Conservation (phyloP, 768 basidiomycete genomes). For the Serendipita indica region DNA sequence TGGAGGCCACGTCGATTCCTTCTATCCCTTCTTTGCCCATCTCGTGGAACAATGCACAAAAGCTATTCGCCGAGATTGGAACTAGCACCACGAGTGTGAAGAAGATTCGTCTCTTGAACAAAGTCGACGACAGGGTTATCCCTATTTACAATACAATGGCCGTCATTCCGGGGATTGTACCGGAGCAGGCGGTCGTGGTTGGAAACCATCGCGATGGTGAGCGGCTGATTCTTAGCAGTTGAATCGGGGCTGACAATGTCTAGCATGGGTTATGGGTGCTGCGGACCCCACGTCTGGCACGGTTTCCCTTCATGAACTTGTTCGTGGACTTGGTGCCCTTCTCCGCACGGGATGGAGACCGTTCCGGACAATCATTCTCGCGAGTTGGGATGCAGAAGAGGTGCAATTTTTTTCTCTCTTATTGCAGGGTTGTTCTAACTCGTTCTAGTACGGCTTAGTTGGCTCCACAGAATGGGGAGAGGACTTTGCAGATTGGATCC, state of each 20-base stretch:
- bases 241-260: neutral
- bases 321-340: conserved; percentile 57
- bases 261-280: conserved; percentile 62
- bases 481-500: conserved; percentile 74
- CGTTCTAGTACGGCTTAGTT: conserved; percentile 40
- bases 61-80: conserved; percentile 35
- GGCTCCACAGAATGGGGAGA: conserved; percentile 92
- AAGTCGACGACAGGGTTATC: conserved; percentile 66
- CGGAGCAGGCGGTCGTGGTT: conserved; percentile 72
- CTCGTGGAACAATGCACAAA: conserved; percentile 69
- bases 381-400: conserved; percentile 63
- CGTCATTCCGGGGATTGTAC: conserved; percentile 67
- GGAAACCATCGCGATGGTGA: conserved; percentile 73
- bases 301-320: conserved; percentile 58
- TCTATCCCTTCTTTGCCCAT: conserved; percentile 79
- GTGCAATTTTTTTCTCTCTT: neutral
- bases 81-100: conserved; percentile 29
- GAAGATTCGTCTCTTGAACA: conserved; percentile 42
- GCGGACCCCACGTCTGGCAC: conserved; percentile 71
- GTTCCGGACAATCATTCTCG: conserved; percentile 54
- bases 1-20: conserved; percentile 31
- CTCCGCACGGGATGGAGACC: conserved; percentile 70
- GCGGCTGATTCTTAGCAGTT: neutral
- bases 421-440: neutral
- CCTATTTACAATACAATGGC: conserved; percentile 88